Evolutionary conservation across 768 basidiomycete species (phyloP).

Genomic region (Boletellus ananas): DNA sequence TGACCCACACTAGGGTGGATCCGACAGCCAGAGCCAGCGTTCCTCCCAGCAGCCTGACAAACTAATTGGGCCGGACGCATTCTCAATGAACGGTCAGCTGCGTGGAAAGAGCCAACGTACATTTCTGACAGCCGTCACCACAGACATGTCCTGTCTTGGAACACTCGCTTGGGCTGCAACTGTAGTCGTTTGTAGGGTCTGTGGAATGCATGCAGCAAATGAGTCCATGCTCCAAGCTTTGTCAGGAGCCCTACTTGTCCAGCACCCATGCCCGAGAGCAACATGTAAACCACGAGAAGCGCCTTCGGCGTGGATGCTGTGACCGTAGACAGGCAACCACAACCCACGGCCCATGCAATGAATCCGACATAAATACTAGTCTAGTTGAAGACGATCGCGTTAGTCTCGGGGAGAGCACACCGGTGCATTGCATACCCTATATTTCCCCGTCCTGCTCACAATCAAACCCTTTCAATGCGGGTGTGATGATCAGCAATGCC

Average conservation of each 20-base stretch:
- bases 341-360: slow-evolving; percentile 62
- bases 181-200: slow-evolving; percentile 63
- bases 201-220: background rate
- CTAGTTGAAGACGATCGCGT: background rate
- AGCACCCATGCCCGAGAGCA: slow-evolving; percentile 57
- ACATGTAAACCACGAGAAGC: slow-evolving; percentile 55
- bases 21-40: slow-evolving; percentile 63
- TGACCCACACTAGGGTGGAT: slow-evolving; percentile 49
- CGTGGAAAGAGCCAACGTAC: slow-evolving; percentile 29
- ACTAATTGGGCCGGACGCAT: slow-evolving; percentile 35
- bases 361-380: slow-evolving; percentile 54
- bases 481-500: background rate
- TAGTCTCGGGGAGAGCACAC: background rate
- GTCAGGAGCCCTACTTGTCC: slow-evolving; percentile 43
- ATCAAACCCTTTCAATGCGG: slow-evolving; percentile 46
- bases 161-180: slow-evolving; percentile 75
- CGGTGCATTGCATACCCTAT: slow-evolving; percentile 37
- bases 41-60: slow-evolving; percentile 67
- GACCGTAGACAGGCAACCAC: slow-evolving; percentile 67
- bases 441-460: slow-evolving; percentile 62
- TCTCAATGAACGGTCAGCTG: slow-evolving; percentile 2
- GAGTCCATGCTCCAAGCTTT: background rate
- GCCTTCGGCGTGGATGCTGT: slow-evolving; percentile 44
- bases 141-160: slow-evolving; percentile 66
- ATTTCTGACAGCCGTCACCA: slow-evolving; percentile 67